Evolutionary conservation across 2,329 filamentous ascomycete species (phyloP), one percentile per base, ranked within the genome.

Genomic region (Xylaria sp.): DNA sequence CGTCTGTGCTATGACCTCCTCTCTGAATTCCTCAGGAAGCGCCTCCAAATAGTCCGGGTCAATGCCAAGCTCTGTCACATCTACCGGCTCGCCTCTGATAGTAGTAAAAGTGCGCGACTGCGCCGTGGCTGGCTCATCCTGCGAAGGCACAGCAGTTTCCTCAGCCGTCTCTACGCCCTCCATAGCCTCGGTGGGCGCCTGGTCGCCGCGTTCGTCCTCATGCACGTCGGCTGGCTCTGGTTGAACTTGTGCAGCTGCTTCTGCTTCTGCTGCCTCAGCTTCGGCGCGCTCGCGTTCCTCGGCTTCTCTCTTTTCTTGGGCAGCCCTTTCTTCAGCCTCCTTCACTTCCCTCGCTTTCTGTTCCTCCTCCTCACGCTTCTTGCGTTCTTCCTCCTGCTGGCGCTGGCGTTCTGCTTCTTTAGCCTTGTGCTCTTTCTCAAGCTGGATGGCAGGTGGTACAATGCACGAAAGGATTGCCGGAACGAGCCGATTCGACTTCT

Each of bases 21-120:
- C 93, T 42, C 94, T 84, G 68, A 97, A 87, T 57, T 99, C 95
- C 64, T 99, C 94, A 0, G 94, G 94, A n/a, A 99, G 77, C n/a
- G 93, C 95, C 54, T 94, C 91, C 6, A 99, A 84, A 72, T 97
- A 99, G 52, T 96, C 92, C 16, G 89, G 84, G 69, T 99, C 94
- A 64, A 99, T 97, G 44, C 93, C 92, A 57, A 99, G 81, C 56
- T 91, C 90, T 0, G 94, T 99, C 44, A 99, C 94, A 70, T 99
- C 94, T 48, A 96, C 84, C 65, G 94, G 87, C 59, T 90, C 89
- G 21, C 92, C 93, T 56, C 92, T 81, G 49, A 99, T 92, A 1
- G 84, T 92, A 16, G 91, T 95, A 64, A 87, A 88, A 24, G 96
- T 82, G 44, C 92, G 88, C 49, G 81, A 76, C 46, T 82, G 80